These are phyloP conservation scores for Piromyces finnis DNA, from an alignment of 192 early-diverging fungal species.

Conservation along the genomic window DNA sequence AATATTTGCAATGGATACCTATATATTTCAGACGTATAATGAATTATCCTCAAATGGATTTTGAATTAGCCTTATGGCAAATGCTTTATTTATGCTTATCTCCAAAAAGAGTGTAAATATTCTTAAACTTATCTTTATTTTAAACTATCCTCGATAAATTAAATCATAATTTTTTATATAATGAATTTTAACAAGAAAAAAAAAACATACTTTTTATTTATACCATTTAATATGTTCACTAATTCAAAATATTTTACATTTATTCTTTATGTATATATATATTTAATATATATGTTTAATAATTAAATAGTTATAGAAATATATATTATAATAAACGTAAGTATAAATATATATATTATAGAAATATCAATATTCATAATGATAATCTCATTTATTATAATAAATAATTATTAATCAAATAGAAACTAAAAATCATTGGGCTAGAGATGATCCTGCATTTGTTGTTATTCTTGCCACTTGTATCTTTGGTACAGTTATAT, in stretches of 20 bases:
- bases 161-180: too few species aligned
- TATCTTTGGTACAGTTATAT: neutral
- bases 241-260: too few species aligned
- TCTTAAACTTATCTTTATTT: neutral
- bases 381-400: too few species aligned
- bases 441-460: slow-evolving; percentile 91
- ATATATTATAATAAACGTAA: slow-evolving; percentile 93
- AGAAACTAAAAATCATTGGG: slow-evolving; percentile 99
- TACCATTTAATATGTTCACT: too few species aligned
- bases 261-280: too few species aligned
- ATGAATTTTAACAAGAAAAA: too few species aligned
- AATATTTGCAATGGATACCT: neutral
- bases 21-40: neutral
- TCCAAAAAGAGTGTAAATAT: slow-evolving; percentile 59
- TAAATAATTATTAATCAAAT: too few species aligned
- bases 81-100: slow-evolving; percentile 70
- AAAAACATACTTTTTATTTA: too few species aligned
- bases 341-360: neutral
- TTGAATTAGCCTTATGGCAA: slow-evolving; percentile 76
- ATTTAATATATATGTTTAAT: too few species aligned
- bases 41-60: slow-evolving; percentile 61
- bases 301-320: slow-evolving; percentile 60
- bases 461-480: slow-evolving; percentile 24
- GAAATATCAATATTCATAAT: neutral
- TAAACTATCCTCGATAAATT: too few species aligned